Percentiles rank a stretch among this genome's conserved stretches.
phyloP scores from a whole-genome alignment of 2,329 filamentous ascomycete genomes.

The Dothistroma pini region DNA sequence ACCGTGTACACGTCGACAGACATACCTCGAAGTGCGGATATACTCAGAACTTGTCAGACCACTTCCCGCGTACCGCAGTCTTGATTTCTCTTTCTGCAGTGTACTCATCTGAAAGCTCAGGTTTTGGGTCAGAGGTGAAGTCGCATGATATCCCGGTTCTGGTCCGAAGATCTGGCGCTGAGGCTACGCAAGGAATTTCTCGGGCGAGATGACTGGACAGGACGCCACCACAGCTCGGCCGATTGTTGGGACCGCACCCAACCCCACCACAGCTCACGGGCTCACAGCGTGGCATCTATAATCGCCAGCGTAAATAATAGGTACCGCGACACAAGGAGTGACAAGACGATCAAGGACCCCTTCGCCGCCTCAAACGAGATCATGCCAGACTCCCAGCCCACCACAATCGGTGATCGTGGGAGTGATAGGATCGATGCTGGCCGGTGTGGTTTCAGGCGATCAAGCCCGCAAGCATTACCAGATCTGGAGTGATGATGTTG shows the following conservation, averaged over 20 bases:
- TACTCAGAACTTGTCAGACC: not conserved
- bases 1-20: too few species aligned
- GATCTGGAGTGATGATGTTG: slow-evolving; percentile 49
- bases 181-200: not conserved
- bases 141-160: not conserved
- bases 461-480: slow-evolving; percentile 43
- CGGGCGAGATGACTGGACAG: not conserved
- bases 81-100: not conserved
- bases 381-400: not conserved
- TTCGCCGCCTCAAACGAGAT: not conserved
- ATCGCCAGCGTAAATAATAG: slow-evolving; percentile 9
- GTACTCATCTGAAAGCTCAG: not conserved
- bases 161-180: not conserved
- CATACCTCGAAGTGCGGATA: not conserved
- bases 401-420: not conserved
- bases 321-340: not conserved
- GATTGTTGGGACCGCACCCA: not conserved
- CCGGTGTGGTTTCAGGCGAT: slow-evolving; percentile 27
- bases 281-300: not conserved
- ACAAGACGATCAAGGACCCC: not conserved
- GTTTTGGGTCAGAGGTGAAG: not conserved
- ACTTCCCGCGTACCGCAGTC: not conserved
- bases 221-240: not conserved
- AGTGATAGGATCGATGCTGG: not conserved
- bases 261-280: not conserved